Base-by-base conservation (phyloP, 495 filamentous ascomycete genomes). In the Penicillium nucicola region DNA sequence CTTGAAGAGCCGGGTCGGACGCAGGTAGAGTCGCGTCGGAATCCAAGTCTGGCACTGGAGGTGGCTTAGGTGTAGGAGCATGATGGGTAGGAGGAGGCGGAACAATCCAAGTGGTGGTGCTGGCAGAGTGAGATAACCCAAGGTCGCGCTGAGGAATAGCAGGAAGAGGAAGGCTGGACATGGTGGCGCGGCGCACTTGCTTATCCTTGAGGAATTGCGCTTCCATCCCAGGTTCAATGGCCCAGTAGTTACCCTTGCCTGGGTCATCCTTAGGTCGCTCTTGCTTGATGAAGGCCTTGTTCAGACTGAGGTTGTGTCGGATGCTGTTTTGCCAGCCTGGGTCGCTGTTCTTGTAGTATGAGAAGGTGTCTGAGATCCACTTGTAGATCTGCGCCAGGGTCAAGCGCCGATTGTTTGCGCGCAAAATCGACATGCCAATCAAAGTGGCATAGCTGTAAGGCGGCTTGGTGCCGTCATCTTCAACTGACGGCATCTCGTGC, bases 261-360 rank as follows among this genome's bases (percentile, higher is more conserved):
- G 92, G 90, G 62, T 98, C 93, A 69, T 96, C 92, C 71, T 97
- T 97, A 18, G 93, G 93, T 45, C 92, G 80, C 67, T 96, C 90
- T 64, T 95, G 87, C 68, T 97, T 97, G 55, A 92, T 83, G 54
- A 98, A 97, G n/a, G 87, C 87, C 66, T 97, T 97, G 72, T 96
- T 96, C 18, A 97, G 76, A 60, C 89, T 95, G n/a, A 98, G 84
- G 53, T 98, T 98, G 62, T 98, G 93, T 1, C 93, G 86, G 67
- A 98, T 98, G 71, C 92, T 96, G 65, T 98, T 98, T 69, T 97
- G 92, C 93, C 93, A 98, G 20, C 93, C 92, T 5, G 88, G 80
- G 47, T 95, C 90, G 30, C 84, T 79, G 14, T 83, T 81, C 48
- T 84, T 84, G 72, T 97, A 98, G 67, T 88, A 95, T 2, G 79